Percentiles rank a stretch among this genome's conserved stretches.
Conservation (phyloP, 2,329 filamentous ascomycete genomes). For the Xylaria sp. region DNA sequence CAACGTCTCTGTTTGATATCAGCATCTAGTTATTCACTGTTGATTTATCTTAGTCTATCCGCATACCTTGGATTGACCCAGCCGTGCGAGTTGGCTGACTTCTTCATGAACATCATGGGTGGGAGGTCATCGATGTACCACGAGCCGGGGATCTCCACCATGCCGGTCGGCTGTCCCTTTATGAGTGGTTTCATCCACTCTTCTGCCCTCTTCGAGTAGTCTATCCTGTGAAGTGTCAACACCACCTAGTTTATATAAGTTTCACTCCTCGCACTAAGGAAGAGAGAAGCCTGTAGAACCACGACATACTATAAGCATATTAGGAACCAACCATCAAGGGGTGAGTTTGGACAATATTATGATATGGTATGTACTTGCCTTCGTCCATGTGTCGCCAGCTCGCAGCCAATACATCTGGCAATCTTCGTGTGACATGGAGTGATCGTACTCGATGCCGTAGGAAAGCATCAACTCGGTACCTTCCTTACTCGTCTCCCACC, state of each 20-base stretch:
- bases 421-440: conserved; percentile 68
- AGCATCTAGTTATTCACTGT: background rate
- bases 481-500: conserved; percentile 71
- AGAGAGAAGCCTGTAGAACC: background rate
- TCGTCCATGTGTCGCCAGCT: conserved; percentile 67
- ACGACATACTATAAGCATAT: conserved; percentile 9
- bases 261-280: background rate
- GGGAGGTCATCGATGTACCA: conserved; percentile 69
- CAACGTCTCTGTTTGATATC: conserved; percentile 52
- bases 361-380: conserved; percentile 33
- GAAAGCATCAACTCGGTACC: conserved; percentile 65
- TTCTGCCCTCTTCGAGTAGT: conserved; percentile 63
- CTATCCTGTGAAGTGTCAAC: conserved; percentile 46
- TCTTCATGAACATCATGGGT: conserved; percentile 75
- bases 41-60: background rate
- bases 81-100: conserved; percentile 65
- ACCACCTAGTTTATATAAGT: background rate
- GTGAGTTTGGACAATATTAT: no score
- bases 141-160: conserved; percentile 67
- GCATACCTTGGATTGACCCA: conserved; percentile 53
- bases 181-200: conserved; percentile 69
- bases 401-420: conserved; percentile 66
- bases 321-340: conserved; percentile 1
- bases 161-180: conserved; percentile 60
- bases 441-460: conserved; percentile 72